Evolutionary conservation across 2,329 filamentous ascomycete genomes (phyloP).

Genomic region (Talaromyces sp.): DNA sequence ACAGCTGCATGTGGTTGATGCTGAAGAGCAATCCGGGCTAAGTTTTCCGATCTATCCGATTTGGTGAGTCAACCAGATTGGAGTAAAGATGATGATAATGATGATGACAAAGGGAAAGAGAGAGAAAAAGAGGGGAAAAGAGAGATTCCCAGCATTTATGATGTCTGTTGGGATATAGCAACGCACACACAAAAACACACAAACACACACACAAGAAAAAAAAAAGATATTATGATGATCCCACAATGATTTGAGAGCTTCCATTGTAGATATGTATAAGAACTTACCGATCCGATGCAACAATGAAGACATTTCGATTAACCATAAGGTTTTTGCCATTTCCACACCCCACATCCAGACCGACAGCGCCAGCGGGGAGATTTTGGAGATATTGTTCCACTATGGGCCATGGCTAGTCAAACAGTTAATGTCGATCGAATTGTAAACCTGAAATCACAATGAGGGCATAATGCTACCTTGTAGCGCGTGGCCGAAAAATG

Average conservation of each 20-base stretch:
- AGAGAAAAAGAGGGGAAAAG: constrained; percentile 3
- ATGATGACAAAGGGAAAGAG: constrained; percentile 8
- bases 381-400: constrained; percentile 75
- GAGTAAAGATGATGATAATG: constrained; percentile 16
- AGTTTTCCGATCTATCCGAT: constrained; percentile 57
- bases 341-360: constrained; percentile 90
- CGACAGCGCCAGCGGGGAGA: constrained; percentile 71
- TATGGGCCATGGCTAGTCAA: constrained; percentile 78
- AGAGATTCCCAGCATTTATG: background rate
- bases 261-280: background rate
- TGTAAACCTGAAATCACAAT: background rate
- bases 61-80: constrained; percentile 8
- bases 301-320: constrained; percentile 74
- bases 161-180: constrained; percentile 27
- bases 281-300: constrained; percentile 80
- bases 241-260: too few species aligned
- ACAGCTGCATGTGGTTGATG: constrained; percentile 67
- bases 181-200: constrained; percentile 47
- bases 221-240: background rate
- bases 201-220: constrained; percentile 9
- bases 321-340: constrained; percentile 94
- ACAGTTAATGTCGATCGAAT: background rate
- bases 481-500: constrained; percentile 59
- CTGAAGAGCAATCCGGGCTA: constrained; percentile 60
- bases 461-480: constrained; percentile 55